Evolutionary conservation across 352 stramenopile species (phyloP), one percentile per base, ranked within the genome.

Genomic region (Phytophthora pluvialis): DNA sequence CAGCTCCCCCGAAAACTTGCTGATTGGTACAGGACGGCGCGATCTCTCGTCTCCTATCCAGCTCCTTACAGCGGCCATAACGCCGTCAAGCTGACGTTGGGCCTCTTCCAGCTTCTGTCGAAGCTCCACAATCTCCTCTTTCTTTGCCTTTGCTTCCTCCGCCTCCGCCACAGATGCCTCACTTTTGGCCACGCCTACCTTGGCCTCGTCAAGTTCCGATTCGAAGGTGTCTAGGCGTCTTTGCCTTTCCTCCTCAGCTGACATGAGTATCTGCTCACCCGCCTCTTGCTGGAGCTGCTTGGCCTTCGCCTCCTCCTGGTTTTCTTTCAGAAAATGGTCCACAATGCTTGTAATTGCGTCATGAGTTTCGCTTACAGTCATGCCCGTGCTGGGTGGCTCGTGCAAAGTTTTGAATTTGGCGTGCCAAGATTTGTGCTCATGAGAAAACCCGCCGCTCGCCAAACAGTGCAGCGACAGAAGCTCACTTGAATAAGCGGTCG

Each of bases 141-240:
- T 94, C 57, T 94, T 94, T 21, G 76, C 79, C 49, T 91, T 94
- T 12, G 76, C 70, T 40, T 91, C 82, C 70, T 93, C 85, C 5
- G 73, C 85, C 40, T 88, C 78, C 9, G 79, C 66, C 7, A 94
- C 49, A 0, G 67, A 56, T 2, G 74, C 64, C 40, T 88, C 72
- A 1, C 73, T 67, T 6, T 52, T 64, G 2, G 53, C 16, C 8
- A 90, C 71, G 11, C 72, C 63, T 7, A 75, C 65, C 40, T 88
- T 72, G 16, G 80, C 81, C 28, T 62, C 52, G 4, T 44, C 48
- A 42, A 91, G 80, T 25, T 67, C 47, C 1, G 35, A 31, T 48
- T 89, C 77, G 25, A 86, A 68, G 12, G 45, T 50, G 9, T 39
- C n/a, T 3, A 92, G 48, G 3, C 57, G 64, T 8, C 43, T 39